These are phyloP conservation scores for Coelastrella sp. DNA, from an alignment of 139 green algal genomes.

Conservation along the genomic window DNA sequence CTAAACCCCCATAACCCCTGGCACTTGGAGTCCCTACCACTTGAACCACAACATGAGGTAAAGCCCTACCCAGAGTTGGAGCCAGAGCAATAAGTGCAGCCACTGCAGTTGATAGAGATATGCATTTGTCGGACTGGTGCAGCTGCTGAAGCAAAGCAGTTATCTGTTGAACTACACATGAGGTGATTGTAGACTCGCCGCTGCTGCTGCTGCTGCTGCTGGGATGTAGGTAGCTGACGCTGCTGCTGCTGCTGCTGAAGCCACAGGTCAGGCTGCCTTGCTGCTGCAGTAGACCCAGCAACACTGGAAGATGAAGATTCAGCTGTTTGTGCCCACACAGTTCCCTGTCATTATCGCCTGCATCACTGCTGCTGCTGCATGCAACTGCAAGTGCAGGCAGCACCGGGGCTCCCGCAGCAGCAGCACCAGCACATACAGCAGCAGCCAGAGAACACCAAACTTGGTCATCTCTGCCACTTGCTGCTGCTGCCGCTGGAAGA, in stretches of 20 bases:
- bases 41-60: not conserved
- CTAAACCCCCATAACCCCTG: not conserved
- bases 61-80: slow-evolving; percentile 8
- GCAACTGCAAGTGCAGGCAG: not conserved
- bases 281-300: not conserved
- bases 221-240: not conserved
- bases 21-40: not conserved
- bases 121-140: not conserved
- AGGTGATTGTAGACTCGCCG: too few relatives aligned
- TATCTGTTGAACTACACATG: too few relatives aligned
- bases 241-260: not conserved
- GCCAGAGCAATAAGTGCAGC: slow-evolving; percentile 3
- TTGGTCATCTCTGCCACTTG: not conserved
- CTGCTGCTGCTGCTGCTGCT: too few relatives aligned
- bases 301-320: not conserved
- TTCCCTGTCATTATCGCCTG: not conserved
- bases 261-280: not conserved
- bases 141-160: slow-evolving; percentile 33
- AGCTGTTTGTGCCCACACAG: not conserved
- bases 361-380: not conserved
- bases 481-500: slow-evolving; percentile 11
- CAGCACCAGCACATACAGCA: slow-evolving; percentile 7
- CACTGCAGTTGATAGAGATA: not conserved
- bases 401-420: not conserved
- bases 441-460: not conserved